These are phyloP conservation scores for Lithospermum erythrorhizon DNA, from an alignment of 257 asterid species.

Conservation along the genomic window DNA sequence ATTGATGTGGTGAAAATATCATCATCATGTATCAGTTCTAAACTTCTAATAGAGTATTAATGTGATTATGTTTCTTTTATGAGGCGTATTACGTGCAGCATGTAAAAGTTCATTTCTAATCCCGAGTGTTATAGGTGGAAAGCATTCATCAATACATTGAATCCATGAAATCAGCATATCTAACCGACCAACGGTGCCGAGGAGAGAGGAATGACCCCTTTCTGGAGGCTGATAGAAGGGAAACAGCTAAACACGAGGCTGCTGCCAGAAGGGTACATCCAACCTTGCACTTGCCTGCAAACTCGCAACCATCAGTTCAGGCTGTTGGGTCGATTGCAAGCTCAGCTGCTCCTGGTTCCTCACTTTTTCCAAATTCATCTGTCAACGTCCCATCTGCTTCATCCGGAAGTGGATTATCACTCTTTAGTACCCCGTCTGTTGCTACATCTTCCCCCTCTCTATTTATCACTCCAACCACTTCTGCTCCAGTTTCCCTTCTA, in stretches of 20 bases:
- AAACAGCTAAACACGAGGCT: slow-evolving; percentile 90
- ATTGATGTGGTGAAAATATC: too few relatives aligned
- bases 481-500: slow-evolving; percentile 57
- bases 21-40: too few relatives aligned
- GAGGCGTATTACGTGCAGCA: not conserved
- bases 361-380: slow-evolving; percentile 37
- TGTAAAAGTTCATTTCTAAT: not conserved
- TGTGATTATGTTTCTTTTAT: too few relatives aligned
- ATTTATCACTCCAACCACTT: slow-evolving; percentile 57
- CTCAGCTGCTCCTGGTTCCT: slow-evolving; percentile 47
- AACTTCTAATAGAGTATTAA: too few relatives aligned
- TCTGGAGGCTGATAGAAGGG: slow-evolving; percentile 92
- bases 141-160: slow-evolving; percentile 89
- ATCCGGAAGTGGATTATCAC: slow-evolving; percentile 52
- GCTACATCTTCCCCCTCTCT: slow-evolving; percentile 50
- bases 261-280: too few relatives aligned
- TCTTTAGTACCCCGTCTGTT: slow-evolving; percentile 58
- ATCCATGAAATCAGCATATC: slow-evolving; percentile 92
- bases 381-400: slow-evolving; percentile 45
- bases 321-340: slow-evolving; percentile 40
- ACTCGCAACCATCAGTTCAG: slow-evolving; percentile 52
- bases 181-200: slow-evolving; percentile 74
- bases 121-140: slow-evolving; percentile 47
- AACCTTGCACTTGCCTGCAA: slow-evolving; percentile 82
- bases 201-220: slow-evolving; percentile 80